Base-by-base conservation (phyloP, 2,329 filamentous ascomycete genomes). In the Alternaria sp. region DNA sequence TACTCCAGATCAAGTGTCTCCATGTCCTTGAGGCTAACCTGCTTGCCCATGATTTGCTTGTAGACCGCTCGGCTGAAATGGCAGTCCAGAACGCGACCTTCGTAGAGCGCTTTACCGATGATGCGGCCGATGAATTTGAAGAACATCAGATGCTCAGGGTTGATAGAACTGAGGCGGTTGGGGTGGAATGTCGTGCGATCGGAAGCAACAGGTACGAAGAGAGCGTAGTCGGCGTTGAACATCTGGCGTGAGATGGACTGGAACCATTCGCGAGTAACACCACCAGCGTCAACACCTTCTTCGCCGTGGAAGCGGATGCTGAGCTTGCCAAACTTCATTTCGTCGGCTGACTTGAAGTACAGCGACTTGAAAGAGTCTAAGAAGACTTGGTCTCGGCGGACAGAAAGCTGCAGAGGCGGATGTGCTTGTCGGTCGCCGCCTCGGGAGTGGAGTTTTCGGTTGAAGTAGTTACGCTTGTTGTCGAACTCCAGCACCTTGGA, bases 381-480 rank as follows among this genome's bases (percentile, higher is more conserved):
- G 89, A 99, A 99, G 52, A 99, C 94, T 70, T 97, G 92, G 60
- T 97, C 93, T 74, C 95, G 92, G 60, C 96, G 92, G 60, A 99
- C 92, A 60, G 90, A 90, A 48, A 99, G 87, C 78, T 97, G 93
- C 53, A 99, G 84, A 44, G 93, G 91, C 48, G 88, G 88, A 69
- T 92, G 88, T 8, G 90, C 85, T 54, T 92, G 88, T 54, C 73
- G 72, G 72, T 92, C 89, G 55, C 87, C 87, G 54, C 86, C 86
- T 52, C 91, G 88, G 46, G 87, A 87, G 79, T 99, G 95, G 11
- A 99, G 90, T 73, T 93, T 94, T 63, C 95, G 91, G 77, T 89
- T 97, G 85, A 99, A 99, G 85, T 96, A 99, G 81, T 97, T 98
- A 73, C 95, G 93, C 84, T 99, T 99, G 83, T 99, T 99, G 82